Evolutionary conservation across 176 grass and related monocot genomes (phyloP), one percentile per base, ranked within the genome.

Genomic region (Rhynchospora pubera): DNA sequence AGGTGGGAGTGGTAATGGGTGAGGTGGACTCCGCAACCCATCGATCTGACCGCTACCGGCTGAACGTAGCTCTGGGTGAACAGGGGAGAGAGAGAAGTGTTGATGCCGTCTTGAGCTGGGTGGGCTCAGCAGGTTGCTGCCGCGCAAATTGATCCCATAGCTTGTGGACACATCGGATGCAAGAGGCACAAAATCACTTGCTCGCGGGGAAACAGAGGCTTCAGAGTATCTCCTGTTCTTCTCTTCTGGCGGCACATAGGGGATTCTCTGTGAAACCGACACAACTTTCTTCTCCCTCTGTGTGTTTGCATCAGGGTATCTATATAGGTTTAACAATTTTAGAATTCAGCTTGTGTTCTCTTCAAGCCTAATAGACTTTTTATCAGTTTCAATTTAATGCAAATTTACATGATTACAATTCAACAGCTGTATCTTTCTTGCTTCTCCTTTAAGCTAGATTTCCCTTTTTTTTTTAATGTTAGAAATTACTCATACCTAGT

Each of bases 1-100:
- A 26, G 89, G 72, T 32, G 85, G 89, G 85, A 88, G 91, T 56
- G 92, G 92, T 34, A 97, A 83, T 2, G 94, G 94, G 77, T 93
- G 94, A 79, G 89, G 84, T 57, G 94, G 94, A 28, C 87, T 88
- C 84, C 73, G 87, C 81, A 97, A 62, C 64, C 85, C 86, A 77
- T 97, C 91, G 52, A 87, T 83, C 78, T 62, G 79, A 8, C 61
- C 79, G 45, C 61, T 14, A 39, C 39, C 21, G 19, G 44, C 0
- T 0, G 14, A 30, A 65, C 61, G 60, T 16, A 65, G 79, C 8
- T 50, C 60, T 16, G 43, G 11, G 61, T 24, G 57, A 50, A 82
- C 45, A n/a, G 61, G 79, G 43, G 79, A 82, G 19, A 30, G 21
- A 62, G 61, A 50, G n/a, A 51, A 82, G 14, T 82, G 34, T 46